Evolutionary conservation across 31 red algal genomes (phyloP).

Genomic region (Endocladia muricata): DNA sequence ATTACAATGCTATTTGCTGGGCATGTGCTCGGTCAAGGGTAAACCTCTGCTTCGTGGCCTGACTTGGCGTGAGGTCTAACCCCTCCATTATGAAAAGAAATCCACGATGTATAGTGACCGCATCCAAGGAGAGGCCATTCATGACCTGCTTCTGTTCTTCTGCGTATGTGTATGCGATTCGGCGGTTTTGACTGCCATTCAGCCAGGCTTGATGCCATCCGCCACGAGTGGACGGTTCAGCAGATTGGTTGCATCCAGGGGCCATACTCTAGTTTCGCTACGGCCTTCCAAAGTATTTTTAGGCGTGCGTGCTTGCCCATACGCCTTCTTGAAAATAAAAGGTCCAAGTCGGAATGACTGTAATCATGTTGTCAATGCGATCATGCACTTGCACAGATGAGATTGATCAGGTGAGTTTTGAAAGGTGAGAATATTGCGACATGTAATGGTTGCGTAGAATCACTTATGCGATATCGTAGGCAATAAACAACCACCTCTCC

Average conservation of each 20-base stretch:
- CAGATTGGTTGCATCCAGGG: not conserved
- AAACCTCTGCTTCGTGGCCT: not conserved
- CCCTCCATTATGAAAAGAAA: too few species aligned
- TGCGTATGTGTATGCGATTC: too few species aligned
- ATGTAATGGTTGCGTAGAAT: not conserved
- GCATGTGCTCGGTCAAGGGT: not conserved
- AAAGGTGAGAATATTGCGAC: constrained; percentile 9
- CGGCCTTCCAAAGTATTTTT: not conserved
- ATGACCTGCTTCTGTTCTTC: too few species aligned
- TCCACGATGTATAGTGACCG: too few species aligned
- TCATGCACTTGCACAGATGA: not conserved
- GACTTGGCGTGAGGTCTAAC: not conserved
- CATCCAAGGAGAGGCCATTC: too few species aligned
- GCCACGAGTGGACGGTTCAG: too few species aligned
- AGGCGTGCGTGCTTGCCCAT: not conserved
- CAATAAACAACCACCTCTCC: constrained; percentile 8
- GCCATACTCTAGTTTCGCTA: constrained; percentile 3
- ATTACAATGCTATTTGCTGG: not conserved
- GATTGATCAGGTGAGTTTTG: not conserved
- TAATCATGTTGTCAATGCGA: not conserved
- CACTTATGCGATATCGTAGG: not conserved
- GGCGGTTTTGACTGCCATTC: too few species aligned
- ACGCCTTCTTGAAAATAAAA: not conserved
- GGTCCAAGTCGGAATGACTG: constrained; percentile 7
- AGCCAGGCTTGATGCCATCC: too few species aligned